Base-by-base conservation (phyloP, 164 flowering plant species). In the Amborella trichopoda region DNA sequence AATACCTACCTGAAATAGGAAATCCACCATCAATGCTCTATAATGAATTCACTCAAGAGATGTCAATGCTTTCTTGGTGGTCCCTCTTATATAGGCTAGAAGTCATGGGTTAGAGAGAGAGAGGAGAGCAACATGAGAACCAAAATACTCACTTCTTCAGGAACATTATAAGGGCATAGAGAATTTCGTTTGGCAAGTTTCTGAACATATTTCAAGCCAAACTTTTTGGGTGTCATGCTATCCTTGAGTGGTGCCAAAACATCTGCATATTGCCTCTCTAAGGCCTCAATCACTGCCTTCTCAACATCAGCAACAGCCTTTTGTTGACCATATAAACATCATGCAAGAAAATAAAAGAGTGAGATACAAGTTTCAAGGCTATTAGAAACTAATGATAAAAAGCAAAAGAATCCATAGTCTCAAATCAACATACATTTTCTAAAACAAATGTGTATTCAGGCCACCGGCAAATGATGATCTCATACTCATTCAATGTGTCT, bases 281-380 rank as follows among this genome's bases (percentile, higher is more conserved):
- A 53, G 54, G 91, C 78, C 60, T 93, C 99, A 49, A 88, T 68
- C 4, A 79, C 63, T 36, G 95, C 88, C 66, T 88, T 93, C 58
- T 93, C 95, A 41, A 88, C 69, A 56, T 88, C 99, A 38, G 94
- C 86, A 56, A 88, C 56, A 32, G 94, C 91, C 99, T 90, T 55
- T 57, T 23, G 56, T 20, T 27, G 34, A 51, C 20, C 44, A 26
- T 14, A 12, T 36, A 60, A 41, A 56, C 12, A 28, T 21, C 8
- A 59, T 49, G 28, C 23, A 28, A 44, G 51, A 23, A 49, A 32
- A 50, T 11, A 9, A 20, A 10, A 26, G 34, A 30, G 24, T 27
- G 5, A 28, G 20, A 28, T 30, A 32, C 44, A 40, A 27, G 9
- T 16, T 26, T 27, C 6, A 54, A 2, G 4, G 13, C 21, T 16